Evolutionary conservation across 257 asterid species (phyloP), one percentile per base, ranked within the genome.

Genomic region (Solanum habrochaites): DNA sequence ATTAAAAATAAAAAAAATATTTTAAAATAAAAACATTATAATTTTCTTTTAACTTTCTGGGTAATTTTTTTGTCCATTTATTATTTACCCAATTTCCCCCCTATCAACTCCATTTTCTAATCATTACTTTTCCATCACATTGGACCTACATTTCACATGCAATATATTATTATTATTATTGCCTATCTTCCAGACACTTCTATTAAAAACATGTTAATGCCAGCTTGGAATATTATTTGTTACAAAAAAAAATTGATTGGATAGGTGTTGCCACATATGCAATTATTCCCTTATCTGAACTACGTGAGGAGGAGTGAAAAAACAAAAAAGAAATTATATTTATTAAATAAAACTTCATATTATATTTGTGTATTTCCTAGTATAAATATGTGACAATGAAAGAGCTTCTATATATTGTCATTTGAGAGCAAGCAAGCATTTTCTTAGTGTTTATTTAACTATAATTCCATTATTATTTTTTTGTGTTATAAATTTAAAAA

Each of bases 131-230:
- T 3, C 20, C 21, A 58, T 80, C 43, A 47, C 43, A 80, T 10
- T 39, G 84, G 69, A 35, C 43, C 85, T 20, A 14, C 15, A 42
- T 56, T 47, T 88, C 88, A 91, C 90, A 85, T 88, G 90, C 91
- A 81, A 85, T 73, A 85, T 39, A 32, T 32, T 32, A 32, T 32
- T 43, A 25, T 45, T 42, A 85, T 39, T 43, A 25, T 78, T 42
- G 64, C 11, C 18, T 45, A 27, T 25, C 62, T 85, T 86, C 89
- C 74, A 82, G 92, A 89, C 90, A 88, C 15, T 89, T 90, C 88
- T 89, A 89, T 69, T 15, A 72, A 23, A 43, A 87, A 27, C 94
- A 92, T 83, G 93, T 88, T 87, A 82, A 14, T 81, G 89, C 89
- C 94, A 92, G 92, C 92, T 89, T 14, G 83, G 92, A 49, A 58